These are phyloP conservation scores for Babesia divergens DNA, from an alignment of 169 alveolate genomes.

Conservation along the genomic window DNA sequence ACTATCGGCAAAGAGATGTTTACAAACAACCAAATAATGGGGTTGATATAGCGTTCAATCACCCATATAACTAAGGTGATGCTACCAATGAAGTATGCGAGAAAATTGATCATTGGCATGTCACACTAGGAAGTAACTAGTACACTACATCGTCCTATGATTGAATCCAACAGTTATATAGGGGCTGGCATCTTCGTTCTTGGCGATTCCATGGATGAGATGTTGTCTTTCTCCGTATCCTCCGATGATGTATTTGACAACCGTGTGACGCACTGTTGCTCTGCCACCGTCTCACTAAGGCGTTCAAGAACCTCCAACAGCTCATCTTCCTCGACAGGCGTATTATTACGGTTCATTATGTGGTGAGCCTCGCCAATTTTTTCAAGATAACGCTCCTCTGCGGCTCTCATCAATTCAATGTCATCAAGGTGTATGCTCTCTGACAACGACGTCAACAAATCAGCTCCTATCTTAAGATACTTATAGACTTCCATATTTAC, in stretches of 20 bases:
- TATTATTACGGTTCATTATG: background rate
- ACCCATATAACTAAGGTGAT: too few relatives aligned
- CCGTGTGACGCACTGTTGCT: background rate
- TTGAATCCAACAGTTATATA: too few relatives aligned
- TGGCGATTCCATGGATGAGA: background rate
- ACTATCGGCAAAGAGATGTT: too few relatives aligned
- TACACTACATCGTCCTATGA: too few relatives aligned
- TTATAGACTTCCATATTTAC: slow-evolving; percentile 27
- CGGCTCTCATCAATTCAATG: slow-evolving; percentile 15
- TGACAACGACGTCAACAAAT: slow-evolving; percentile 13
- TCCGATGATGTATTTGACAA: background rate
- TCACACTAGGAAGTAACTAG: too few relatives aligned
- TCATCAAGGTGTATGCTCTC: slow-evolving; percentile 20
- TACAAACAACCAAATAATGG: too few relatives aligned
- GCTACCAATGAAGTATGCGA: too few relatives aligned
- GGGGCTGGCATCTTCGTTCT: too few relatives aligned
- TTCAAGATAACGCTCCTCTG: slow-evolving; percentile 13
- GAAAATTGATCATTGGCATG: too few relatives aligned
- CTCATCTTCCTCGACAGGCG: slow-evolving; percentile 5
- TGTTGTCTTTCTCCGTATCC: background rate
- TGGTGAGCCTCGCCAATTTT: slow-evolving; percentile 3
- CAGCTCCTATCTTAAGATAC: slow-evolving; percentile 40
- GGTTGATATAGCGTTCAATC: too few relatives aligned
- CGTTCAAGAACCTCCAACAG: slow-evolving; percentile 47
- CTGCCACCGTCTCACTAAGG: slow-evolving; percentile 4